phyloP scores from a whole-genome alignment of 768 basidiomycete species.

The Serendipita sp. region DNA sequence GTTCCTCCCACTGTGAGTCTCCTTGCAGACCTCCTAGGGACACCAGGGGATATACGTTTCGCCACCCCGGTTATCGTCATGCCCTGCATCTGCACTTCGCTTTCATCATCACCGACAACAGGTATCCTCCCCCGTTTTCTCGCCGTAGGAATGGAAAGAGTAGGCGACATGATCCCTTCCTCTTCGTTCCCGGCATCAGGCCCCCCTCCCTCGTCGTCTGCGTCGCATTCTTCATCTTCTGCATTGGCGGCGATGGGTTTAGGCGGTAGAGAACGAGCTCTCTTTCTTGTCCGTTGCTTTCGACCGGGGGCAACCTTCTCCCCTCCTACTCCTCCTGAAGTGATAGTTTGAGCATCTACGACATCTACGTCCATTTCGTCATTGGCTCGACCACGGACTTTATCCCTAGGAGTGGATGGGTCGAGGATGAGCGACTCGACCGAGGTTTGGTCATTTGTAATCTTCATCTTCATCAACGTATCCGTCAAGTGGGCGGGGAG shows the following conservation, averaged over 20 bases:
- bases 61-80: not conserved
- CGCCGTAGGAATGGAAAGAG: not conserved
- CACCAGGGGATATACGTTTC: not conserved
- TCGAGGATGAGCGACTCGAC: not conserved
- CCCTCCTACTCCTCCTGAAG: not conserved
- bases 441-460: not conserved
- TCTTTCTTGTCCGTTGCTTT: not conserved
- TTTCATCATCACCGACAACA: not conserved
- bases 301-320: not conserved
- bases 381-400: not conserved
- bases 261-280: conserved; percentile 4
- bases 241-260: not conserved
- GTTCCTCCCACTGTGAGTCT: not conserved
- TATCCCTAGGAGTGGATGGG: not conserved
- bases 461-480: not conserved
- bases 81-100: not conserved
- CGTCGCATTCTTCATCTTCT: not conserved
- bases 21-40: not conserved
- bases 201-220: not conserved
- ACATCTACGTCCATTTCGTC: not conserved
- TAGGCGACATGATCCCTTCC: not conserved
- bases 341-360: not conserved
- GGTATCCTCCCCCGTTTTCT: not conserved
- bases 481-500: not conserved
- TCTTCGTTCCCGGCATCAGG: not conserved